Conservation (phyloP, 139 green algal genomes). For the Deuterostichococcus epilithicus region DNA sequence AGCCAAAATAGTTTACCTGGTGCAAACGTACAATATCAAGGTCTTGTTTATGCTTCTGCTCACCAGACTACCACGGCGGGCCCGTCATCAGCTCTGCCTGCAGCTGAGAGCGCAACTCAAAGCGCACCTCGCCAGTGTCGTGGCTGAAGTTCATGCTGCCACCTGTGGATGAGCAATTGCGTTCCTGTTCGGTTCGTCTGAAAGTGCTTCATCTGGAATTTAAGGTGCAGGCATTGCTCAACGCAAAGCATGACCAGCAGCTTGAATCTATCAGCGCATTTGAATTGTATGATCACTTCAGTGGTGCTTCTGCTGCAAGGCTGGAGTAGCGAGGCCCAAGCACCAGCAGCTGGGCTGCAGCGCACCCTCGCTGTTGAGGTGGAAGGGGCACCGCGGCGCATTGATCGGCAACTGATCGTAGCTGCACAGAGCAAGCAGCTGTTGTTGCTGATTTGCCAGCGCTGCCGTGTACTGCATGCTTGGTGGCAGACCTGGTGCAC, state of each 20-base stretch:
- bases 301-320: no score
- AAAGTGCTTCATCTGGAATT: no score
- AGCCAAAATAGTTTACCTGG: slow-evolving; percentile 30
- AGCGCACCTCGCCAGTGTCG: slow-evolving; percentile 15
- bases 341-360: neutral
- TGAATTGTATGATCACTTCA: neutral
- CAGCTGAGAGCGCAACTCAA: neutral
- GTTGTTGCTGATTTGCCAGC: neutral
- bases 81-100: neutral
- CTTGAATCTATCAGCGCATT: neutral
- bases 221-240: no score
- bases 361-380: slow-evolving; percentile 34
- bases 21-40: neutral
- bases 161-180: no score
- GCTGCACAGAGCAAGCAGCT: neutral
- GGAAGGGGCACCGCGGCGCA: slow-evolving; percentile 53
- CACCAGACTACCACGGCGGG: neutral
- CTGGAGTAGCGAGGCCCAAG: no score
- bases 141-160: slow-evolving; percentile 24
- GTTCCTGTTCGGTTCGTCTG: no score
- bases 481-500: no score
- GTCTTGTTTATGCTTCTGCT: slow-evolving; percentile 15
- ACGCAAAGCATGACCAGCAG: neutral
- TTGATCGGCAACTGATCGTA: slow-evolving; percentile 81
- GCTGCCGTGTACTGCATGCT: no score